Percentiles rank a stretch among this genome's conserved stretches.
Conservation (phyloP, 192 early-diverging fungal genomes). For the Mycoemilia scoparia region DNA sequence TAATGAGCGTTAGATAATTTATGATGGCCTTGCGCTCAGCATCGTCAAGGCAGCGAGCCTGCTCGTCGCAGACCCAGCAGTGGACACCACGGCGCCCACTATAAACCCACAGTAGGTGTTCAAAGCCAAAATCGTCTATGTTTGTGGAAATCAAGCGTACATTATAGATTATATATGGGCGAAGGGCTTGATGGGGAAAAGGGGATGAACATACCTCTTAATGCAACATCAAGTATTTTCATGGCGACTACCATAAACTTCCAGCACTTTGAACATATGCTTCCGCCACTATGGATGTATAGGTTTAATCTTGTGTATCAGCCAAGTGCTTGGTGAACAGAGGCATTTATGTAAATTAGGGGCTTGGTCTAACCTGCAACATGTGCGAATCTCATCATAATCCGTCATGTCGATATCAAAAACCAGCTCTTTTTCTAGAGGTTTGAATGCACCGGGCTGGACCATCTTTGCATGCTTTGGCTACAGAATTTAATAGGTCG, state of each 20-base stretch:
- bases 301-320: too few relatives aligned
- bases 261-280: slow-evolving; percentile 85
- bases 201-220: too few relatives aligned
- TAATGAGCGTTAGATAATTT: slow-evolving; percentile 62
- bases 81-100: slow-evolving; percentile 93
- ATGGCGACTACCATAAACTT: slow-evolving; percentile 83
- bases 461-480: slow-evolving; percentile 74
- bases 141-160: too few relatives aligned
- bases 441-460: slow-evolving; percentile 46
- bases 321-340: too few relatives aligned
- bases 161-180: not conserved
- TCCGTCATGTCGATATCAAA: slow-evolving; percentile 99
- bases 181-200: slow-evolving; percentile 1
- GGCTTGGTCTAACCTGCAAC: too few relatives aligned
- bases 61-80: slow-evolving; percentile 92
- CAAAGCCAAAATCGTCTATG: slow-evolving; percentile 97
- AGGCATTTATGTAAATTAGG: too few relatives aligned
- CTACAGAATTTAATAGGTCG: too few relatives aligned
- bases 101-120: slow-evolving; percentile 86
- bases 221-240: slow-evolving; percentile 59
- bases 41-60: slow-evolving; percentile 58
- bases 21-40: slow-evolving; percentile 69
- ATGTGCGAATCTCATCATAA: slow-evolving; percentile 92
- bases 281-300: too few relatives aligned
- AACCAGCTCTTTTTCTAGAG: slow-evolving; percentile 76